Base-by-base conservation (phyloP, 1,284 basidiomycete genomes). In the Leccinum solheimii region DNA sequence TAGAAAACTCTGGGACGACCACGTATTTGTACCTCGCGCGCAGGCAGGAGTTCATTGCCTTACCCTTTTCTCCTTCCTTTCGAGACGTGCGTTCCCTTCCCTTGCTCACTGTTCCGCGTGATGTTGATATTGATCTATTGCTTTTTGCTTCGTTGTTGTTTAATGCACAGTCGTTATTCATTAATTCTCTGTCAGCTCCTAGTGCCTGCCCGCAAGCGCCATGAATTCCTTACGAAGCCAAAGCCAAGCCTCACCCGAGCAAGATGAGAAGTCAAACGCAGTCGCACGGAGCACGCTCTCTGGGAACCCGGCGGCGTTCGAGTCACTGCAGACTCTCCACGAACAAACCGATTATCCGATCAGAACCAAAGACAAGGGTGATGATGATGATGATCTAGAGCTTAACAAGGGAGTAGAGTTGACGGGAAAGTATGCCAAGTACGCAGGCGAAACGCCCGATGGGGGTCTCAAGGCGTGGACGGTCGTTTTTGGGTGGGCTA, bases 381-480 rank as follows among this genome's bases (percentile, higher is more conserved):
- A 51, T 3, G 49, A n/a, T 26, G 49, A 14, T 9, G 49, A 51
- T 19, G 48, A 26, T 23, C 2, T 26, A 16, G 49, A 51, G 9
- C 14, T 45, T 48, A 49, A 30, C 54, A 55, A 55, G 5, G 36
- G 1, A 7, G 45, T 30, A 1, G 11, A 48, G 4, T 36, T 61
- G 11, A 30, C 59, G 1, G 59, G 36, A 2, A 68, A 59, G 34
- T 72, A 68, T 56, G 61, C 58, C 56, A 73, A 70, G 60, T 68
- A 64, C 57, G 62, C 55, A 2, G 66, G 61, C 34, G 74, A 61
- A 7, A 55, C 74, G 9, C 81, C 81, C 2, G 84, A 86, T 67
- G 84, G 84, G 32, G 84, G 84, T 2, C 66, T 79, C 43, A 76
- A 77, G 62, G 84, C 84, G 2, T 85, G 84, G 84, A 69, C 80